Evolutionary conservation across 1,284 basidiomycete species (phyloP), one percentile per base, ranked within the genome.

Genomic region (Trichosporon sp.): DNA sequence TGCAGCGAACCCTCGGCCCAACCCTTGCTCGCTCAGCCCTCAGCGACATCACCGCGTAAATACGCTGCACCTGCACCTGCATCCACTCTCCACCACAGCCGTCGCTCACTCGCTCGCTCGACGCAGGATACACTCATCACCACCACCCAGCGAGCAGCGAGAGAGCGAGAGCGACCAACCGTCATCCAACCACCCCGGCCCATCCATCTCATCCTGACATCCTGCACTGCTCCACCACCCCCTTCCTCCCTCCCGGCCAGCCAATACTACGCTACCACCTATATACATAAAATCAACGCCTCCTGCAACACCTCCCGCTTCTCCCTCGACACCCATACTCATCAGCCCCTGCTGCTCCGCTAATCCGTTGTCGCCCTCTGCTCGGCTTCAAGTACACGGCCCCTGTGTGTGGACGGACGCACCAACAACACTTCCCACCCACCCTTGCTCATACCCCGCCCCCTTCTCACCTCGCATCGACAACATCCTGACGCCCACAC

Each of bases 381-480:
- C 25, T 16, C 14, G 16, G 37, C 37, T n/a, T 27, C 49, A n/a
- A 14, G 27, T 54, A 31, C 49, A 54, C 49, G 49, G 49, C 49
- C 49, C 49, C 49, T 54, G 49, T 54, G 49, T 54, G 49, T n/a
- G n/a, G n/a, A n/a, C n/a, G n/a, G 49, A 54, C 49, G 49, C 25
- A 44, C n/a, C n/a, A n/a, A n/a, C 40, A 21, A 44, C 40, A 44
- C 40, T 44, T n/a, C 40, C 40, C 40, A 44, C 40, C 40, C 32
- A n/a, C n/a, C n/a, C n/a, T n/a, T n/a, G n/a, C n/a, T n/a, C n/a
- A n/a, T 11, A 32, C 11, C 32, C 32, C 32, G 11, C 11, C 32
- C 40, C 40, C 36, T n/a, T 37, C 36, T 11, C 32, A 19, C 16
- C 37, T 16, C 37, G 13, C 37, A 40, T 40, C 37, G 13, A 52